A percentile compares a stretch with the other conserved stretches of the same genome.
Conservation (phyloP, 1,284 basidiomycete genomes). For the Ceratobasidium sp. region DNA sequence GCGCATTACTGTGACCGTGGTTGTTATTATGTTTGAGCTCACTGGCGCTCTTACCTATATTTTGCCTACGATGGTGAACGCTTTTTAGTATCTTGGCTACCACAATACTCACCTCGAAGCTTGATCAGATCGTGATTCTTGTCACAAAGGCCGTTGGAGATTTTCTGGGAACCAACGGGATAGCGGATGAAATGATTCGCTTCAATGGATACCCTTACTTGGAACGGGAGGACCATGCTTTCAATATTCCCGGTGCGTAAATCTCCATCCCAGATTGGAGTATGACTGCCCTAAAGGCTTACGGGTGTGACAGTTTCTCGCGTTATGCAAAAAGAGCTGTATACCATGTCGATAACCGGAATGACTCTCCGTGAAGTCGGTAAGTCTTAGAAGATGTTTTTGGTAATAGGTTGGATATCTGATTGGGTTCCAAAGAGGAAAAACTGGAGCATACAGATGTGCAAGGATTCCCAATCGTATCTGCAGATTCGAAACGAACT, state of each 20-base stretch:
- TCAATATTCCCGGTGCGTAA: slow-evolving; percentile 81
- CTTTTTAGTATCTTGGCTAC: background rate
- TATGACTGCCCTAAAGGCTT: no score
- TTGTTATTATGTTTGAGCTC: slow-evolving; percentile 99
- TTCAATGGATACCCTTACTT: slow-evolving; percentile 98
- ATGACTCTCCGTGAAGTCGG: slow-evolving; percentile 81
- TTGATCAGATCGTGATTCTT: slow-evolving; percentile 83
- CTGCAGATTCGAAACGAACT: slow-evolving; percentile 61
- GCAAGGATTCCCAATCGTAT: slow-evolving; percentile 92
- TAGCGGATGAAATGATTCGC: slow-evolving; percentile 96
- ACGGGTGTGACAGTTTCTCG: no score
- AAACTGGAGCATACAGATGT: slow-evolving; percentile 74
- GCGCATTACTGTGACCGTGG: slow-evolving; percentile 95
- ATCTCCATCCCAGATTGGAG: no score
- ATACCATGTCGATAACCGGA: slow-evolving; percentile 76
- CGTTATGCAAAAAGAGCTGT: slow-evolving; percentile 86
- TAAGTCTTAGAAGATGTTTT: slow-evolving; percentile 51
- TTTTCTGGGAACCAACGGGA: slow-evolving; percentile 87
- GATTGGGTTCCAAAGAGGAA: slow-evolving; percentile 58
- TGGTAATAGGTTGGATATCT: background rate
- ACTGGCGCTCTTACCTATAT: slow-evolving; percentile 98
- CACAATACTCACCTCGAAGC: slow-evolving; percentile 17
- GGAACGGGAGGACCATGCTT: slow-evolving; percentile 89
- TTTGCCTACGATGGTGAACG: slow-evolving; percentile 91
- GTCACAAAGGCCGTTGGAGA: slow-evolving; percentile 99